Conservation (phyloP, 2,329 filamentous ascomycete genomes). For the Pseudogymnoascus sp. region DNA sequence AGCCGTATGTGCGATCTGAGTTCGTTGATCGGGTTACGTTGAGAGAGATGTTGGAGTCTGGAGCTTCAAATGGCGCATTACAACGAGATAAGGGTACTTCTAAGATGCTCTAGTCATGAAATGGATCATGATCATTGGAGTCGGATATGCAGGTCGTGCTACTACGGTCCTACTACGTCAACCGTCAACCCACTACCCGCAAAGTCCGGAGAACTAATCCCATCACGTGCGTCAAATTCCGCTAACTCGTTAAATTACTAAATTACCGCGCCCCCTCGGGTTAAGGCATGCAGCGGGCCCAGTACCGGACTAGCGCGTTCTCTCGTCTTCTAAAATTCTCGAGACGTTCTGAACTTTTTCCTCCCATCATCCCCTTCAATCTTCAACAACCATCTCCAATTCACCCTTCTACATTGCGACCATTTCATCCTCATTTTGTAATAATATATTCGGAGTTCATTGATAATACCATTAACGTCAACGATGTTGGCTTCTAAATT, state of each 20-base stretch:
- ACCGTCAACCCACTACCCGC: conserved; percentile 1
- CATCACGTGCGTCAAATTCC: background rate
- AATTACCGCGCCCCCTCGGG: background rate
- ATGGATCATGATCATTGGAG: conserved; percentile 7
- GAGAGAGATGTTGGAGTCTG: background rate
- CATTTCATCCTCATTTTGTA: conserved; percentile 10
- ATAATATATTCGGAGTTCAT: conserved; percentile 16
- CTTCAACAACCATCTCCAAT: conserved; percentile 15
- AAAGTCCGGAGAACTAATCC: background rate
- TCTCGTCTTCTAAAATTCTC: conserved; percentile 18
- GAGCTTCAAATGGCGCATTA: conserved; percentile 6
- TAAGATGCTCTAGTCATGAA: conserved; percentile 8
- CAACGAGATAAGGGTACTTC: conserved; percentile 3
- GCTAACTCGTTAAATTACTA: background rate
- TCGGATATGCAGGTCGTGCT: conserved; percentile 6
- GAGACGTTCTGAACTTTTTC: conserved; percentile 15
- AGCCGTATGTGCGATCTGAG: background rate
- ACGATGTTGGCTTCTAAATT: conserved; percentile 69
- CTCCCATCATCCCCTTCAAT: conserved; percentile 12
- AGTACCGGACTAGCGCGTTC: conserved; percentile 10
- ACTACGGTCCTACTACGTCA: conserved; percentile 7
- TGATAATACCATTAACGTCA: conserved; percentile 22
- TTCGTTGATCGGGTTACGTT: background rate
- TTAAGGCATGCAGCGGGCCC: conserved; percentile 1
- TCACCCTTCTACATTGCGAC: conserved; percentile 17